Base-by-base conservation (phyloP, 257 asterid genomes). In the Pogostemon cablin region DNA sequence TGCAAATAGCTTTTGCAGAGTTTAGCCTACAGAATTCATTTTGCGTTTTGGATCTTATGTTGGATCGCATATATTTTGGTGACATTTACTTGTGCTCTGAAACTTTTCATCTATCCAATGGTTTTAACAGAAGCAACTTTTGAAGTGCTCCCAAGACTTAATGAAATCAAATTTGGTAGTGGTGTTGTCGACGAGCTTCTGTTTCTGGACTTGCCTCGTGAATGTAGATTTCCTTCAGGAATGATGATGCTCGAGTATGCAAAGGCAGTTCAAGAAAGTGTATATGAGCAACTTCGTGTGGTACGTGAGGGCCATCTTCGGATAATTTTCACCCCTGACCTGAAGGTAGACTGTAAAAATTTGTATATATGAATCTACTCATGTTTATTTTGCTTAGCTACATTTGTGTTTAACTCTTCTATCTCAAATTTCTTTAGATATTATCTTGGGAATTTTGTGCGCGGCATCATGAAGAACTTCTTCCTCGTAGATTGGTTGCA, bases 261-360 rank as follows among this genome's bases (percentile, higher is more conserved):
- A 44, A 95, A 89, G 84, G 99, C 99, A 53, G 96, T 91, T 77
- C 96, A 88, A 85, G 98, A 95, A 80, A 91, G 96, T 69, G 89
- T 95, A 9, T 89, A 95, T 60, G 98, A 95, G 80, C 96, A 91
- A 77, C 92, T 95, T 65, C 98, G 98, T 25, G 99, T 95, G 75
- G 93, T 95, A 70, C 95, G 90, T 7, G 98, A 95, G 87, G 99
- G 99, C 59, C 98, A 82, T 74, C 99, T 95, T 48, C 98, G 98
- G 11, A 88, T 95, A 61, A 77, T 91, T 48, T 95, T 95, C 75
- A 85, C 95, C 68, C 91, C 99, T 62, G 99, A 95, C 75, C 79
- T 95, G 47, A 91, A 95, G 99, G 98, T 89, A 76, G 77, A 11
- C 41, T 37, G 32, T 50, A 15, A 46, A 41, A 57, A 72, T 6